These are phyloP conservation scores for Euphorbia schlechtendalii DNA, from an alignment of 441 rosid genomes.

Conservation along the genomic window DNA sequence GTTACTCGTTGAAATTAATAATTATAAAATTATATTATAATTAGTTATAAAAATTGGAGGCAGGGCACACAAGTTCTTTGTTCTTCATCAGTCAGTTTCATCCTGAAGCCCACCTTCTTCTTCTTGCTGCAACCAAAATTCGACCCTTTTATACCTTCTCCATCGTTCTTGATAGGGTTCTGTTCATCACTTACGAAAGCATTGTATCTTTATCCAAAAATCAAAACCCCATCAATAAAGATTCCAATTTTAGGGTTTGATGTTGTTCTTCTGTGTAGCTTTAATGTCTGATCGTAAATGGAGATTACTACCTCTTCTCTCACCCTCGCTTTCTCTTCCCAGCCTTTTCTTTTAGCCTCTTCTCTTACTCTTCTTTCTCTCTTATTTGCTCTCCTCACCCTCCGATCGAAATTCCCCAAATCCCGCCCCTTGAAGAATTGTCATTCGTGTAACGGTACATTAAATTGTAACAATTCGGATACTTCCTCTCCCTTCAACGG, in stretches of 20 bases:
- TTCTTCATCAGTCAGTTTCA: too few species aligned
- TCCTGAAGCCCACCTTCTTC: not conserved
- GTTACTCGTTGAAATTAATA: too few species aligned
- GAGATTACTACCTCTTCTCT: constrained; percentile 41
- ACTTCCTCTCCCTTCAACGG: constrained; percentile 25
- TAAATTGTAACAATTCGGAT: too few species aligned
- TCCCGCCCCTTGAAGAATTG: constrained; percentile 21
- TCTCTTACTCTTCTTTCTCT: too few species aligned
- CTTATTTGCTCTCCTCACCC: constrained; percentile 28
- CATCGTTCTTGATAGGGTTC: constrained; percentile 11
- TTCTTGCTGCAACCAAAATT: not conserved
- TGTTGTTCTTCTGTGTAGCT: constrained; percentile 17
- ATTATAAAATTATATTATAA: too few species aligned
- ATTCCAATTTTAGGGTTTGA: constrained; percentile 30
- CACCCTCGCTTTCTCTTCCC: constrained; percentile 36
- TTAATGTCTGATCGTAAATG: constrained; percentile 49
- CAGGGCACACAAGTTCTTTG: too few species aligned
- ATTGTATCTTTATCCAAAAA: not conserved
- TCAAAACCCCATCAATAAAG: not conserved
- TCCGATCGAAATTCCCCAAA: constrained; percentile 34
- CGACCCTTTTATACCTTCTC: not conserved
- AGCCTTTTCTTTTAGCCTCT: constrained; percentile 43
- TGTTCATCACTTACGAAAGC: not conserved
- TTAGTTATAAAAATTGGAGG: too few species aligned
- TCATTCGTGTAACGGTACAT: constrained; percentile 36